Evolutionary conservation across 2,329 filamentous ascomycete species (phyloP).

Genomic region (Botrytis galanthina): DNA sequence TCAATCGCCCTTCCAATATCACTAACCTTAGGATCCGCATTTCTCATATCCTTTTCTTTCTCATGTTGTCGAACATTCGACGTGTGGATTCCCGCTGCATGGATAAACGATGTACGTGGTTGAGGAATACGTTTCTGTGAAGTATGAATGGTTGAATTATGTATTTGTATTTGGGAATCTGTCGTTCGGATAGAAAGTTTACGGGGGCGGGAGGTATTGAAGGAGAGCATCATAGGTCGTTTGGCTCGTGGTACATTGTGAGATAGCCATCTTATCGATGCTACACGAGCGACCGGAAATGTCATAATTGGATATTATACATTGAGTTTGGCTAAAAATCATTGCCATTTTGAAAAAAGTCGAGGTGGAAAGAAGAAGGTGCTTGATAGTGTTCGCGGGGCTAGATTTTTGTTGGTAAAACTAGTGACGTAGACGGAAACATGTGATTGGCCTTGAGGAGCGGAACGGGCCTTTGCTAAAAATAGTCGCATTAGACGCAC

Average conservation of each 20-base stretch:
- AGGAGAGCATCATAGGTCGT: constrained; percentile 19
- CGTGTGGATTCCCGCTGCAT: constrained; percentile 12
- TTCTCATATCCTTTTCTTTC: constrained; percentile 21
- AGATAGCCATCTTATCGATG: constrained; percentile 32
- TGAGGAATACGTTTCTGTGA: neutral
- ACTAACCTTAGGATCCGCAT: constrained; percentile 48
- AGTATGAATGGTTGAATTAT: constrained; percentile 12
- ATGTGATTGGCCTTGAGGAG: constrained; percentile 28
- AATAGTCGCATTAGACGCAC: neutral
- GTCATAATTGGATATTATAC: constrained; percentile 31
- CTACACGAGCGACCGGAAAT: constrained; percentile 32
- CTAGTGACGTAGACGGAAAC: constrained; percentile 33
- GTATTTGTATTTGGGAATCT: constrained; percentile 1
- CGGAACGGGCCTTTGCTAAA: neutral
- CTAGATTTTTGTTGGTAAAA: constrained; percentile 11
- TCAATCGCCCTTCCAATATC: constrained; percentile 51
- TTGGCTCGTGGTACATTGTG: constrained; percentile 26
- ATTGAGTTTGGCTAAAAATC: constrained; percentile 30
- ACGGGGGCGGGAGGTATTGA: constrained; percentile 7
- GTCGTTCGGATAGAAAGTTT: neutral
- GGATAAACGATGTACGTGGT: neutral
- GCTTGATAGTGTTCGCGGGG: constrained; percentile 24
- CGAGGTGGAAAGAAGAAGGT: constrained; percentile 22
- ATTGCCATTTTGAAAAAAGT: constrained; percentile 25
- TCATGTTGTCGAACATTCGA: constrained; percentile 1